A percentile compares a stretch with the other conserved stretches of the same genome.
Conservation (phyloP, 2,329 filamentous ascomycete species). For the Microdochium nivale region DNA sequence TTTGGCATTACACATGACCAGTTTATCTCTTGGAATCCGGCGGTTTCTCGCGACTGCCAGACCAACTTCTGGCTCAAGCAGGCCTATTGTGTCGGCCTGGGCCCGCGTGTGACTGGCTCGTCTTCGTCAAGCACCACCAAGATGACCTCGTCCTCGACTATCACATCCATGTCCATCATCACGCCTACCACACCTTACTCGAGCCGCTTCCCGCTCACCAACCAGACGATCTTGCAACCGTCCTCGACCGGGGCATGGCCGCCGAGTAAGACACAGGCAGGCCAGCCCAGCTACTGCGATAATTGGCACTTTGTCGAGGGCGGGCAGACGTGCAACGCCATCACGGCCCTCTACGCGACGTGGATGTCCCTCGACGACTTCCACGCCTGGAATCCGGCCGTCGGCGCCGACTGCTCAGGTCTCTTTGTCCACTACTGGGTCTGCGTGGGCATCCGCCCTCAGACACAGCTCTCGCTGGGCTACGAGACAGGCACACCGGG, state of each 20-base stretch:
- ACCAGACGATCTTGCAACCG: not conserved
- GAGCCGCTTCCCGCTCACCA: not conserved
- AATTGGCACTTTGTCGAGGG: conserved; percentile 5
- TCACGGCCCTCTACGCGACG: not conserved
- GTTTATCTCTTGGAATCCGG: conserved; percentile 17
- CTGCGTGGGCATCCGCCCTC: conserved; percentile 7
- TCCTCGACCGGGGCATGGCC: conserved; percentile 5
- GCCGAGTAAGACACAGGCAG: conserved; percentile 9
- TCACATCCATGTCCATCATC: conserved; percentile 3
- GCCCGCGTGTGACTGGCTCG: not conserved
- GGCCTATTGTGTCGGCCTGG: conserved; percentile 18
- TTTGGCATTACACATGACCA: conserved; percentile 13
- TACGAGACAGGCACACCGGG: not conserved
- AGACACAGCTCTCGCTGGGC: not conserved
- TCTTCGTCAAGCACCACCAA: not conserved
- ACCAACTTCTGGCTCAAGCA: conserved; percentile 8
- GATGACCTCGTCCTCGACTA: not conserved
- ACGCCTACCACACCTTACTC: conserved; percentile 2
- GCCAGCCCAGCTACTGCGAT: conserved; percentile 9
- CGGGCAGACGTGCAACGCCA: conserved; percentile 4
- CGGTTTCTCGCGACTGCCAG: conserved; percentile 14
- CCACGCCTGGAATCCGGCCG: conserved; percentile 5
- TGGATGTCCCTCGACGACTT: conserved; percentile 1
- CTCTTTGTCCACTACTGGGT: conserved; percentile 6
- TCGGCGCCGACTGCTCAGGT: conserved; percentile 7